Conservation (phyloP, 2,329 filamentous ascomycete genomes). For the Bipolaris cookei region DNA sequence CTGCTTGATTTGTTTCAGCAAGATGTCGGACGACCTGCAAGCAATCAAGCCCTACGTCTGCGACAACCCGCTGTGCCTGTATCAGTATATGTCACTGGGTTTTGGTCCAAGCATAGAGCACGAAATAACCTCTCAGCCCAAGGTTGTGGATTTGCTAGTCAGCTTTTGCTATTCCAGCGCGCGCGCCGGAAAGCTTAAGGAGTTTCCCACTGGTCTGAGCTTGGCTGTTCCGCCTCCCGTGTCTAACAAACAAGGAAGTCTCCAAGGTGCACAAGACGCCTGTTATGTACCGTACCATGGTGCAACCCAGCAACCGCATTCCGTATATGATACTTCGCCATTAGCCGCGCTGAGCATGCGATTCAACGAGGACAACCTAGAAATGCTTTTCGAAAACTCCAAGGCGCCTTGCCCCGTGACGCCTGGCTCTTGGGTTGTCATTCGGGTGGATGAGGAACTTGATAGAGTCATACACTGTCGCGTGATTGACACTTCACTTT, state of each 20-base stretch:
- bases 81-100: constrained; percentile 86
- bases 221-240: constrained; percentile 56
- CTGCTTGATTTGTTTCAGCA: constrained; percentile 82
- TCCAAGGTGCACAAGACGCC: neutral
- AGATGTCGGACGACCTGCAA: constrained; percentile 68
- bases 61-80: constrained; percentile 75
- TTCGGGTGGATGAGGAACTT: constrained; percentile 34
- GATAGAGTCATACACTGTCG: constrained; percentile 55
- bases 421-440: constrained; percentile 61
- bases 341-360: constrained; percentile 19
- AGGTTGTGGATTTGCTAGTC: constrained; percentile 82
- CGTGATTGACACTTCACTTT: constrained; percentile 55
- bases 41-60: constrained; percentile 80
- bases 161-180: constrained; percentile 78
- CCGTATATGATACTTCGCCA: neutral
- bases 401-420: constrained; percentile 45
- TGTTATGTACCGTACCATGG: neutral
- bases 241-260: constrained; percentile 28
- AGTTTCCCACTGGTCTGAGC: constrained; percentile 64
- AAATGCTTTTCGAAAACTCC: constrained; percentile 53
- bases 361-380: constrained; percentile 48
- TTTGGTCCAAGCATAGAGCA: constrained; percentile 86
- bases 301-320: neutral
- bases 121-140: constrained; percentile 78
- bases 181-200: constrained; percentile 50